phyloP scores from a whole-genome alignment of 2,329 filamentous ascomycete species.

The Gremmenia infestans region DNA sequence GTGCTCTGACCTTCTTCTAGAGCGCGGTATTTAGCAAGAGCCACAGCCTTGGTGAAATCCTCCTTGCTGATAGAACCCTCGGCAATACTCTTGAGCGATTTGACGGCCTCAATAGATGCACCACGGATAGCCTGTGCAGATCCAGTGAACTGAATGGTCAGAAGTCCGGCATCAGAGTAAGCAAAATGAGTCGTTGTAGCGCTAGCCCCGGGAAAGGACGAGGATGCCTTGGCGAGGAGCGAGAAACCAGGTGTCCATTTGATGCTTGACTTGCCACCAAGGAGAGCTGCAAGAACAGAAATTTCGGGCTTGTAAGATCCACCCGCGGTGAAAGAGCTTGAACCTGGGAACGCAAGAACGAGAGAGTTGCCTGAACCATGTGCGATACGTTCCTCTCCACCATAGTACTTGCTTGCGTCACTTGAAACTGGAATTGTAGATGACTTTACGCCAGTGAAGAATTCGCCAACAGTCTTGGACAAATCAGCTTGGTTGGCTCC shows the following conservation, averaged over 20 bases:
- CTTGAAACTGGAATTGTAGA: conserved; percentile 47
- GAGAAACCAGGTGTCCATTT: conserved; percentile 97
- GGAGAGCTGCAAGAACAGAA: conserved; percentile 78
- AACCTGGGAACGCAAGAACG: conserved; percentile 89
- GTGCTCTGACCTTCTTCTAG: conserved; percentile 77
- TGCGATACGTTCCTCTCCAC: conserved; percentile 87
- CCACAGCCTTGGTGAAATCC: conserved; percentile 85
- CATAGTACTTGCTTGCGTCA: conserved; percentile 77
- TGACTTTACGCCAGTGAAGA: conserved; percentile 70
- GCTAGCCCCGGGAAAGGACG: conserved; percentile 59
- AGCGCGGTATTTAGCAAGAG: conserved; percentile 88
- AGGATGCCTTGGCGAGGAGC: conserved; percentile 74
- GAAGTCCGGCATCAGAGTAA: conserved; percentile 92
- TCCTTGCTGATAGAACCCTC: conserved; percentile 73
- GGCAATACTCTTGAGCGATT: conserved; percentile 76
- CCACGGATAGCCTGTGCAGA: conserved; percentile 66
- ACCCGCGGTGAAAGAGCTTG: conserved; percentile 63
- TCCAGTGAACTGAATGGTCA: conserved; percentile 78
- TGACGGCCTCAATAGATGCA: conserved; percentile 71
- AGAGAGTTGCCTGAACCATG: conserved; percentile 74
- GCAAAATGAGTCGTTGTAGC: conserved; percentile 71
- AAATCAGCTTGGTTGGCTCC: conserved; percentile 73
- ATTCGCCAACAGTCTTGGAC: conserved; percentile 85
- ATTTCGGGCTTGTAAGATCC: conserved; percentile 83
- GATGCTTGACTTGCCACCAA: conserved; percentile 85